Evolutionary conservation across 108 stramenopile genomes (phyloP), one percentile per base, ranked within the genome.

Genomic region (Skeletonema costatum): DNA sequence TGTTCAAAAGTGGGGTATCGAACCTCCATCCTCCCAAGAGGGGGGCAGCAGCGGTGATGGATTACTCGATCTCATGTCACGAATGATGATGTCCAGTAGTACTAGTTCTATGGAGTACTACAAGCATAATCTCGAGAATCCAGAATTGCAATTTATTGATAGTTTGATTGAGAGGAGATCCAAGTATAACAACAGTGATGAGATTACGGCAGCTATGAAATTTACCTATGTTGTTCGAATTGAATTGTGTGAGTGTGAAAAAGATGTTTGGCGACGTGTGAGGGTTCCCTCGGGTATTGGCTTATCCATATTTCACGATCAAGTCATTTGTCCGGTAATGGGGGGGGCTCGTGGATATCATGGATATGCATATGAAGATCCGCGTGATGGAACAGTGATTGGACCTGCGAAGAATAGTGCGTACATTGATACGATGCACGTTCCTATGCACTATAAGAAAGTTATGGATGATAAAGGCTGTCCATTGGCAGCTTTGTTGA

Each of bases 1-100:
- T 66, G 65, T 66, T 8, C 39, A 11, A 38, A 66, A 66, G n/a
- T 66, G 65, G 65, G 65, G 65, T 2, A 38, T 66, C 29, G 39
- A 66, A 46, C 41, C 38, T 30, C 65, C 65, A 39, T 25, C 64
- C 1, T 10, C 11, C 19, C 35, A 38, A 66, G 65, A 41, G 16
- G 39, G 46, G 12, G 39, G 29, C 3, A 10, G 5, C 14, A 19
- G 9, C 13, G 65, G 12, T 6, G 16, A 6, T 29, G 65, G 21
- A 46, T 1, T 3, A 1, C n/a, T n/a, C n/a, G n/a, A n/a, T n/a
- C 29, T 53, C 53, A 53, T 53, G 21, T 4, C 25, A 17, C 25
- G 53, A 53, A 53, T 53, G 19, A 53, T 53, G 53, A 29, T 53
- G 53, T 25, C 19, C 0, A 53, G 53, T 53, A 41, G 9, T 41